These are phyloP conservation scores for Sarcodon sp. DNA, from an alignment of 768 basidiomycete genomes.

Conservation along the genomic window DNA sequence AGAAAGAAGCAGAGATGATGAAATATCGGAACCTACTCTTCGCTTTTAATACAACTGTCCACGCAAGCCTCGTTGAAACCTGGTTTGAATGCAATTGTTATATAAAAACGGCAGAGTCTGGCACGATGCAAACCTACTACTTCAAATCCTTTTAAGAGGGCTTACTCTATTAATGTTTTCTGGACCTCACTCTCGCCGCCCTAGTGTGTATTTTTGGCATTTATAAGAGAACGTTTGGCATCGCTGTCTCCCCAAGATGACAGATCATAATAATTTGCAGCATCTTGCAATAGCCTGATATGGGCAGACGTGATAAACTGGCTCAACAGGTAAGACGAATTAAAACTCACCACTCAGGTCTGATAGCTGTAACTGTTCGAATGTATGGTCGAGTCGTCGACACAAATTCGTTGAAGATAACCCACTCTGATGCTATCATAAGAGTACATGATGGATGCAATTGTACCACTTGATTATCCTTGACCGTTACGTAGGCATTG, in stretches of 20 bases:
- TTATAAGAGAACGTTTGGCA: neutral
- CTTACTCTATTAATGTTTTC: too few species aligned
- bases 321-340: neutral
- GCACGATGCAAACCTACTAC: too few species aligned
- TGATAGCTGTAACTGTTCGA: conserved; percentile 80
- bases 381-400: conserved; percentile 83
- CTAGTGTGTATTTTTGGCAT: neutral
- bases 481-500: conserved; percentile 66
- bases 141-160: too few species aligned
- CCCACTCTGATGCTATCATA: conserved; percentile 85
- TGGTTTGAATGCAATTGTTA: too few species aligned
- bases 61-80: too few species aligned
- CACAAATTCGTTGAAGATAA: conserved; percentile 90
- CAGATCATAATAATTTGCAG: conserved; percentile 8
- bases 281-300: conserved; percentile 46
- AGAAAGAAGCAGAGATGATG: too few species aligned
- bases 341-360: conserved; percentile 65
- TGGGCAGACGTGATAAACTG: neutral
- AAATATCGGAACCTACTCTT: too few species aligned
- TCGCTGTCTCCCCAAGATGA: conserved; percentile 5
- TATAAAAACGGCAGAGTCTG: too few species aligned
- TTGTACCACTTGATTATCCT: conserved; percentile 67
- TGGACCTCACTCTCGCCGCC: too few species aligned
- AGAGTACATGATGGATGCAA: conserved; percentile 85
- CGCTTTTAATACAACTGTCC: too few species aligned